These are phyloP conservation scores for Pseudogymnoascus sp. DNA, from an alignment of 2,329 filamentous ascomycete genomes.

Conservation along the genomic window DNA sequence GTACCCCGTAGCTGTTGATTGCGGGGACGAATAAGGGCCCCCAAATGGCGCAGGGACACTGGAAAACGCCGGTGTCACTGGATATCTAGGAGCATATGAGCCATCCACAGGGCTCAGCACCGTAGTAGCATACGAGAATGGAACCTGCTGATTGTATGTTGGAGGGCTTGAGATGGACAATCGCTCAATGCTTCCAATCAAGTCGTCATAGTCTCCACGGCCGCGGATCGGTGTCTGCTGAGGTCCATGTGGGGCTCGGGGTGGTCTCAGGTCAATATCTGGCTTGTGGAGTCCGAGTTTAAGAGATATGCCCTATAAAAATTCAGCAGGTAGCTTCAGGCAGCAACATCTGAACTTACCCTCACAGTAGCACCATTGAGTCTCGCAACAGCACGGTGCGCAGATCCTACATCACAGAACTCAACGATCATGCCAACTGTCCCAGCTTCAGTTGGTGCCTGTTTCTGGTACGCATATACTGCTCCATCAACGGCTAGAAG, in stretches of 20 bases:
- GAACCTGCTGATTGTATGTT: not conserved
- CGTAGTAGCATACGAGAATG: conserved; percentile 5
- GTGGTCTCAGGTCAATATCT: not conserved
- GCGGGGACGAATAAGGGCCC: conserved; percentile 12
- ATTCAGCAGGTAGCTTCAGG: not conserved
- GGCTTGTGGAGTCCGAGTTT: conserved; percentile 9
- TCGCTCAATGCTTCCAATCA: conserved; percentile 9
- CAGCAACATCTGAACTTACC: conserved; percentile 13
- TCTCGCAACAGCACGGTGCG: conserved; percentile 33
- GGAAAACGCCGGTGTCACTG: not conserved
- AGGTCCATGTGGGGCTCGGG: not conserved
- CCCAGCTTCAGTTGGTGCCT: conserved; percentile 34
- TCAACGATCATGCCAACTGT: conserved; percentile 43
- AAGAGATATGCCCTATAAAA: conserved; percentile 9
- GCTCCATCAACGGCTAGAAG: conserved; percentile 41
- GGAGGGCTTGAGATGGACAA: not conserved
- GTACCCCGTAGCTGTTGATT: not conserved
- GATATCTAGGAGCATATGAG: conserved; percentile 10
- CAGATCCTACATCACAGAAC: conserved; percentile 42
- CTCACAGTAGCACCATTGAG: conserved; percentile 31
- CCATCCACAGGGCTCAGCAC: conserved; percentile 14
- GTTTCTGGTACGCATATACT: conserved; percentile 43
- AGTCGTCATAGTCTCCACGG: not conserved
- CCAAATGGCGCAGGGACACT: not conserved
- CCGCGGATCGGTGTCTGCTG: conserved; percentile 9